Evolutionary conservation across 768 basidiomycete species (phyloP), one percentile per base, ranked within the genome.

Genomic region (Paxillus rubicundulus): DNA sequence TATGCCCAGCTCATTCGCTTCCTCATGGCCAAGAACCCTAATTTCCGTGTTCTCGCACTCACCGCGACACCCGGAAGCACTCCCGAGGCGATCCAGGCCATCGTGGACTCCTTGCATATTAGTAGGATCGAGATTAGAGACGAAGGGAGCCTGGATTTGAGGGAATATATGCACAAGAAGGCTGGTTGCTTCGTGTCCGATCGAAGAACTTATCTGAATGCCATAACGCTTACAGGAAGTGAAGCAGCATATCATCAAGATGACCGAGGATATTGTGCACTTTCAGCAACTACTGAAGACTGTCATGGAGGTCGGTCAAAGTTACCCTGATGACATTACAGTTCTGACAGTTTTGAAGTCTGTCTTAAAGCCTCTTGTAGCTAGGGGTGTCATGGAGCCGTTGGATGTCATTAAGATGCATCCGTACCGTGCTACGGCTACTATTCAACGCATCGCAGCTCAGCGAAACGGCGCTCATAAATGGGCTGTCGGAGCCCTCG

Each of bases 101-200:
- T 99, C 33, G 82, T 98, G n/a, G 92, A 98, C 65, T 85, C 86
- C 16, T 73, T 99, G 10, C 97, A 98, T 63, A 94, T 99, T 50
- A 93, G 93, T 59, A 83, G 85, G 52, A 95, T 99, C 52, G 96
- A 98, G 64, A 91, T 98, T 56, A 82, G 97, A 47, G 85, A 96
- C 63, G 97, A 98, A 63, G 78, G 85, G 51, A 93, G 92, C 61
- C 70, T 94, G 21, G 97, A 98, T 71, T 76, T 98, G 33, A 80
- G 81, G 57, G 79, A 80, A 33, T 99, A 96, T 64, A 80, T 96
- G 60, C 86, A 93, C 63, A 82, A 89, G 58, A 99, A 98, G 79
- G 92, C 86, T 27, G 34, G 66, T 62, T 55, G 47, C 34, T 13
- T 39, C 27, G 28, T 28, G 13, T 12, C 48, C 38, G n/a, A 52